A percentile compares a stretch with the other conserved stretches of the same genome.
These are phyloP conservation scores for Dryadomyces quercus-mongolicae DNA, from an alignment of 2,329 filamentous ascomycete genomes.

Conservation along the genomic window DNA sequence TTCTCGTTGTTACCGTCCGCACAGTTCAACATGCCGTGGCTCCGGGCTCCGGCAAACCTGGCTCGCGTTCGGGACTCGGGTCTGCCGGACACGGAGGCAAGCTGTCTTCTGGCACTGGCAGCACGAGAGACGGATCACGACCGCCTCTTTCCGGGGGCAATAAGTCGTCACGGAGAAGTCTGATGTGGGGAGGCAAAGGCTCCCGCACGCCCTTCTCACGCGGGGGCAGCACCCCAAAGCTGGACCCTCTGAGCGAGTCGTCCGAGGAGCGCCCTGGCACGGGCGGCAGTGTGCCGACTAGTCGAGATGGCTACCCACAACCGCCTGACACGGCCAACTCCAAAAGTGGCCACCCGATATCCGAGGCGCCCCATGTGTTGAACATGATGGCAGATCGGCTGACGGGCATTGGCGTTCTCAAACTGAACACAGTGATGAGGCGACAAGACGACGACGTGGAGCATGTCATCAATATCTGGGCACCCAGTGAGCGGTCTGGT, in stretches of 20 bases:
- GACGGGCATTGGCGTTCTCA: conserved; percentile 66
- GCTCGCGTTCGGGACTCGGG: conserved; percentile 27
- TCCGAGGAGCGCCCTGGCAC: conserved; percentile 26
- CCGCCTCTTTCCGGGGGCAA: conserved; percentile 35
- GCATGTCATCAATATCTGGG: conserved; percentile 67
- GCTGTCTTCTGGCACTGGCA: background rate
- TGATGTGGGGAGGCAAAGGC: conserved; percentile 58
- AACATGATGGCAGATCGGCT: conserved; percentile 48
- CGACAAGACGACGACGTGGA: conserved; percentile 60
- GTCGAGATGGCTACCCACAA: conserved; percentile 31
- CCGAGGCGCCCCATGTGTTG: conserved; percentile 6
- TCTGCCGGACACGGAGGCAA: conserved; percentile 17
- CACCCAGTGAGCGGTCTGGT: conserved; percentile 38
- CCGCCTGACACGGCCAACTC: conserved; percentile 49
- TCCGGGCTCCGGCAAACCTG: conserved; percentile 27
- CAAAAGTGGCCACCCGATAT: conserved; percentile 12
- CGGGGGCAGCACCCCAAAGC: conserved; percentile 28
- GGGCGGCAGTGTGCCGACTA: conserved; percentile 22
- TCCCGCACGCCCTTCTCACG: conserved; percentile 42
- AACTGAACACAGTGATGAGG: conserved; percentile 63
- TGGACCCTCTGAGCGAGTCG: conserved; percentile 46
- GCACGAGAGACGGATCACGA: conserved; percentile 29
- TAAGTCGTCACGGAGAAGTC: conserved; percentile 46
- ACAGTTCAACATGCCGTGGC: conserved; percentile 38
- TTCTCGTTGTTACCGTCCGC: conserved; percentile 71